Evolutionary conservation across 192 early-diverging fungal genomes (phyloP).

Genomic region (Paraglomus occultum): DNA sequence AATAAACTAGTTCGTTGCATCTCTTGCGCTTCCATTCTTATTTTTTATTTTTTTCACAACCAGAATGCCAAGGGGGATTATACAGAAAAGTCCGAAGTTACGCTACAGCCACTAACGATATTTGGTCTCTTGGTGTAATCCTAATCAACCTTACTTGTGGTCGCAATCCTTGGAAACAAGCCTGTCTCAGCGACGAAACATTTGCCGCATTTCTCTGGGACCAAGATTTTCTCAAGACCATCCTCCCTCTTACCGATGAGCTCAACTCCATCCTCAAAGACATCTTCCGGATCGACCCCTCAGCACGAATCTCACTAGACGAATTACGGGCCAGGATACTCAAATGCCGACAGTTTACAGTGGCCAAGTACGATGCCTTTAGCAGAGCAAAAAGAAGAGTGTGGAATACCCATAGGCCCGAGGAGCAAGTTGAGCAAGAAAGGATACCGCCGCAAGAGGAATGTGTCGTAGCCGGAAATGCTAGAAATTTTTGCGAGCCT

Average conservation of each 20-base stretch:
- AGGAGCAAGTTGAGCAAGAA: no score
- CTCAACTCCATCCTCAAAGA: constrained; percentile 54
- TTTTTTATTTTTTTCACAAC: constrained; percentile 11
- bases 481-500: neutral
- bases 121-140: constrained; percentile 96
- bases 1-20: neutral
- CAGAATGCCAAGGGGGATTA: constrained; percentile 67
- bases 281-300: constrained; percentile 48
- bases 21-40: neutral
- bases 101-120: constrained; percentile 60
- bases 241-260: constrained; percentile 57
- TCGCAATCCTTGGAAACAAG: constrained; percentile 73
- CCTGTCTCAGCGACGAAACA: constrained; percentile 63
- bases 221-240: constrained; percentile 62
- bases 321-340: constrained; percentile 43
- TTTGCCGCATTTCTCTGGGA: constrained; percentile 52
- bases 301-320: constrained; percentile 40
- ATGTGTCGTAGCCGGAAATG: neutral
- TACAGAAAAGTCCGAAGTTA: constrained; percentile 62
- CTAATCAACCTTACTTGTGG: constrained; percentile 78
- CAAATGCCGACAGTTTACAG: constrained; percentile 46
- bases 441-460: neutral
- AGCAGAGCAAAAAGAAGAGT: neutral
- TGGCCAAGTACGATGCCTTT: constrained; percentile 28
- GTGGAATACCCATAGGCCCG: no score